Conservation (phyloP, 306 rosid species). For the Vachellia pachyceras region DNA sequence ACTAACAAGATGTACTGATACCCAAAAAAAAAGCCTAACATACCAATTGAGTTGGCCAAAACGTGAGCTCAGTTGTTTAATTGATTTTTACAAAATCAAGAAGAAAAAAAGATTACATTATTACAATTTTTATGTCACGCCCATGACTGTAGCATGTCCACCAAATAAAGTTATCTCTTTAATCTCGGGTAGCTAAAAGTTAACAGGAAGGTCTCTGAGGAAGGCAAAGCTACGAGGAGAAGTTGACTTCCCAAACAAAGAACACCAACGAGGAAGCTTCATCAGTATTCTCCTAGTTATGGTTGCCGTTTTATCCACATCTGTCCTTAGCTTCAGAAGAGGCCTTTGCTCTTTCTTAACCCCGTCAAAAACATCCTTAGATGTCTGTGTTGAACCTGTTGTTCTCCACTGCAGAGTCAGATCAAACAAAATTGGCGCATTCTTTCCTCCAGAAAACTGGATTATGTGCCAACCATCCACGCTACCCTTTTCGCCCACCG, state of each 20-base stretch:
- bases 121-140: background rate
- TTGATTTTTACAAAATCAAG: background rate
- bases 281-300: slow-evolving; percentile 59
- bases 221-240: slow-evolving; percentile 79
- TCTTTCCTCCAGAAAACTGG: slow-evolving; percentile 86
- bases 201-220: slow-evolving; percentile 67
- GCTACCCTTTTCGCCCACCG: slow-evolving; percentile 55
- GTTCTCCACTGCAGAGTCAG: slow-evolving; percentile 65
- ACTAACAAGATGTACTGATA: background rate
- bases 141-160: background rate
- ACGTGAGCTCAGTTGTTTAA: background rate
- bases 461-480: slow-evolving; percentile 77
- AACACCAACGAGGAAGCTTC: slow-evolving; percentile 91
- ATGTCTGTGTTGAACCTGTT: slow-evolving; percentile 40
- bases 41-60: background rate
- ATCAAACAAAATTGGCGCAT: slow-evolving; percentile 64
- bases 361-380: slow-evolving; percentile 22
- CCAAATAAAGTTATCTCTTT: background rate
- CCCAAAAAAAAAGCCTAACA: background rate
- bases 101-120: background rate
- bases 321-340: slow-evolving; percentile 88
- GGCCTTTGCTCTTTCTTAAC: slow-evolving; percentile 24
- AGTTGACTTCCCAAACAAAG: slow-evolving; percentile 90
- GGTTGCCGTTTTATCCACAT: slow-evolving; percentile 61
- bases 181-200: slow-evolving; percentile 49